Conservation (phyloP, 1,139 yeast species). For the Pneumocystis sp. region DNA sequence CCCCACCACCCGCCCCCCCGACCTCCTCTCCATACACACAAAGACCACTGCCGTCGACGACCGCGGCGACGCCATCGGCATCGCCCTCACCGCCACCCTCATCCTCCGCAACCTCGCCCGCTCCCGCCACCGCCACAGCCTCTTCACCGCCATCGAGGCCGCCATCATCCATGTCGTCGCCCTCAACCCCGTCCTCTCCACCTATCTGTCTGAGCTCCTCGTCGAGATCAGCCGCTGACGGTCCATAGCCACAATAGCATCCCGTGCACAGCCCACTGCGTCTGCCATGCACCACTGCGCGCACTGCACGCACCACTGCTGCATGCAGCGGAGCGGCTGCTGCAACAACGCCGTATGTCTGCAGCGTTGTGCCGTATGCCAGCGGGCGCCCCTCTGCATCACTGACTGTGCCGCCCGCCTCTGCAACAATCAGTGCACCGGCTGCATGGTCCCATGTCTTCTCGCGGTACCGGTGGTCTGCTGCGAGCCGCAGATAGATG, state of each 20-base stretch:
- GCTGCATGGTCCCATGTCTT: constrained; percentile 99
- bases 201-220: background rate
- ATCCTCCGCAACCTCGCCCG: constrained; percentile 23
- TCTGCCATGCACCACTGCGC: no score
- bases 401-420: constrained; percentile 83
- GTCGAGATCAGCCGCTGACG: background rate
- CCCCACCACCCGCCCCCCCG: background rate
- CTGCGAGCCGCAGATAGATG: constrained; percentile 75
- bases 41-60: constrained; percentile 16
- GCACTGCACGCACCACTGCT: no score
- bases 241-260: no score
- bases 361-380: constrained; percentile 72
- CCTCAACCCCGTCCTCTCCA: background rate
- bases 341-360: constrained; percentile 77
- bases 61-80: constrained; percentile 18
- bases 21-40: constrained; percentile 2
- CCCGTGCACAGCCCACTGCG: no score
- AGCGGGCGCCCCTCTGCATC: constrained; percentile 61
- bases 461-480: constrained; percentile 60
- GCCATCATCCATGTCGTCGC: background rate
- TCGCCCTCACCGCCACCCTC: constrained; percentile 24
- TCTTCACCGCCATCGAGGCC: background rate
- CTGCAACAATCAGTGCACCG: constrained; percentile 70
- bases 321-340: constrained; percentile 24
- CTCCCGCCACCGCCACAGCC: background rate